Evolutionary conservation across 805 yeast species (phyloP).

Genomic region (Yarrowia keelungensis): DNA sequence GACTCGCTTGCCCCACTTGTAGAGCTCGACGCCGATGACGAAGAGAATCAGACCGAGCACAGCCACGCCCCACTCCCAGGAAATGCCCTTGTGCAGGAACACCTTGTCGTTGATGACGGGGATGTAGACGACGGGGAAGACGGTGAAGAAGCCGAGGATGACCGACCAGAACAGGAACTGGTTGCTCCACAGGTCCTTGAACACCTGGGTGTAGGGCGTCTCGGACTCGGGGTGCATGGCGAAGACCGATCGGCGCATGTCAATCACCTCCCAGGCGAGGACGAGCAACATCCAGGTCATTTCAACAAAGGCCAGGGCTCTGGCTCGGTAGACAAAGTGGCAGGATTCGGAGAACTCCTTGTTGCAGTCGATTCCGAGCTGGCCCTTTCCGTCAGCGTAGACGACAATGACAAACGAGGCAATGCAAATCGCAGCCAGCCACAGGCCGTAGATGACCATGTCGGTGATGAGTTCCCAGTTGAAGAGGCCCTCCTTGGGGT

Average conservation of each 20-base stretch:
- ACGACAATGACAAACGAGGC: slow-evolving; percentile 68
- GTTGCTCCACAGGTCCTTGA: slow-evolving; percentile 72
- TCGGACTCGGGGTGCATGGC: slow-evolving; percentile 70
- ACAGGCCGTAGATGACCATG: slow-evolving; percentile 73
- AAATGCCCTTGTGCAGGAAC: slow-evolving; percentile 72
- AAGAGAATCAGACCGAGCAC: slow-evolving; percentile 64
- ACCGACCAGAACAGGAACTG: slow-evolving; percentile 84
- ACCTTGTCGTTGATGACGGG: slow-evolving; percentile 85
- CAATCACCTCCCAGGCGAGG: slow-evolving; percentile 85
- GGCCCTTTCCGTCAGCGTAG: slow-evolving; percentile 71
- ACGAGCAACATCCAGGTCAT: slow-evolving; percentile 88
- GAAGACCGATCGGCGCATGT: slow-evolving; percentile 72
- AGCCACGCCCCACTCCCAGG: slow-evolving; percentile 82
- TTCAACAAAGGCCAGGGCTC: slow-evolving; percentile 78
- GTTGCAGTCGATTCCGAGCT: slow-evolving; percentile 72
- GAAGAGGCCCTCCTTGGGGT: slow-evolving; percentile 61
- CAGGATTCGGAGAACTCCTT: slow-evolving; percentile 57
- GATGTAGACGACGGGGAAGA: slow-evolving; percentile 83
- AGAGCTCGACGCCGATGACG: slow-evolving; percentile 66
- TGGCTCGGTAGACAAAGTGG: slow-evolving; percentile 69
- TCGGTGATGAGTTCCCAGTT: slow-evolving; percentile 72
- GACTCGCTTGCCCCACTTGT: slow-evolving; percentile 70
- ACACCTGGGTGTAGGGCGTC: slow-evolving; percentile 65
- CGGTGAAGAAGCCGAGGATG: slow-evolving; percentile 68
- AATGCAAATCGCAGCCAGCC: slow-evolving; percentile 76